phyloP scores from a whole-genome alignment of 73 alveolate genomes.

The Paramecium caudatum region DNA sequence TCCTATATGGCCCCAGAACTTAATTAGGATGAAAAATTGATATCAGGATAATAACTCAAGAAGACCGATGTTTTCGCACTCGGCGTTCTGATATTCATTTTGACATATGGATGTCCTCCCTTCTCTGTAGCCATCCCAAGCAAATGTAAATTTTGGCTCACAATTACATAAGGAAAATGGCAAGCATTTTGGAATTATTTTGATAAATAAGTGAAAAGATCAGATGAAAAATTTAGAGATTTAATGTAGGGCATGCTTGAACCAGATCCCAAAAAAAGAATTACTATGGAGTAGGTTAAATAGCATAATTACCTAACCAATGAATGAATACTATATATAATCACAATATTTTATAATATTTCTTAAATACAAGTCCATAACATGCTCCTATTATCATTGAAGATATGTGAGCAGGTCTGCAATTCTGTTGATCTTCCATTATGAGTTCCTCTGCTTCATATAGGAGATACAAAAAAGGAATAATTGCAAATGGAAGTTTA shows the following conservation, averaged over 20 bases:
- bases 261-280: slow-evolving; percentile 24
- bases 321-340: too few species aligned
- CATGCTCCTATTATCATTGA: slow-evolving; percentile 64
- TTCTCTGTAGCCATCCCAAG: slow-evolving; percentile 12
- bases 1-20: slow-evolving; percentile 76
- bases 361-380: slow-evolving; percentile 67
- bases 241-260: background rate
- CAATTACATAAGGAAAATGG: background rate
- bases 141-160: slow-evolving; percentile 8
- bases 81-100: slow-evolving; percentile 69
- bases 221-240: background rate
- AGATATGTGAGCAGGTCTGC: slow-evolving; percentile 74
- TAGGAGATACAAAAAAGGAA: slow-evolving; percentile 46
- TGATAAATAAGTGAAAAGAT: background rate
- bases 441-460: slow-evolving; percentile 68
- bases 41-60: background rate
- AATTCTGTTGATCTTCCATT: slow-evolving; percentile 57
- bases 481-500: slow-evolving; percentile 65
- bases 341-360: slow-evolving; percentile 27
- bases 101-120: slow-evolving; percentile 73
- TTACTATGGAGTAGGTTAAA: background rate
- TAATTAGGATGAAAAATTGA: slow-evolving; percentile 24
- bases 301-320: background rate
- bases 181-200: slow-evolving; percentile 36
- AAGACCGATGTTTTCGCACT: slow-evolving; percentile 66